Percentiles rank a stretch among this genome's conserved stretches.
These are phyloP conservation scores for Hippophae rhamnoides DNA, from an alignment of 306 rosid genomes.

Conservation along the genomic window DNA sequence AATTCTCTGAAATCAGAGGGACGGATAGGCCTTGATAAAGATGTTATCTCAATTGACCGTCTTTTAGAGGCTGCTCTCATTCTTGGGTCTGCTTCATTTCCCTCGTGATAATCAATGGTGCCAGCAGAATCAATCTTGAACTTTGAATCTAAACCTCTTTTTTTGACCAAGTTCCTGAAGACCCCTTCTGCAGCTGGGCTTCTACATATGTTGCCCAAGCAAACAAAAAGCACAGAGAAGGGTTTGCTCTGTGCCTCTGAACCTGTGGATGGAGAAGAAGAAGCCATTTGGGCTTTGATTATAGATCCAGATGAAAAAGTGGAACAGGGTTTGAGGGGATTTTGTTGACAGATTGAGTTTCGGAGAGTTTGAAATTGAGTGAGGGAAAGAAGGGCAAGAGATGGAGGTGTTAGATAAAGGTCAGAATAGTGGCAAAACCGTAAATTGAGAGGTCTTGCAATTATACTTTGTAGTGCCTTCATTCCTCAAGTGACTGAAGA, in stretches of 20 bases:
- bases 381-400: constrained; percentile 17
- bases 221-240: constrained; percentile 66
- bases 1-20: constrained; percentile 73
- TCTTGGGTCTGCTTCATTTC: constrained; percentile 81
- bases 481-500: constrained; percentile 15
- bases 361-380: constrained; percentile 16
- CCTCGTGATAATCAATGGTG: constrained; percentile 84
- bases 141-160: constrained; percentile 47
- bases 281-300: constrained; percentile 47
- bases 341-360: constrained; percentile 5
- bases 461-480: constrained; percentile 22
- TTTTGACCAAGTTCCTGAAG: constrained; percentile 62
- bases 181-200: constrained; percentile 98
- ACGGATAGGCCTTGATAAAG: constrained; percentile 70
- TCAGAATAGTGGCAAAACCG: constrained; percentile 40
- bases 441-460: constrained; percentile 21
- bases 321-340: constrained; percentile 16
- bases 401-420: constrained; percentile 12
- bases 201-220: constrained; percentile 84
- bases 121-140: constrained; percentile 77
- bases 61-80: constrained; percentile 82
- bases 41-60: constrained; percentile 75
- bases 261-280: constrained; percentile 29
- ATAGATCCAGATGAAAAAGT: constrained; percentile 24
- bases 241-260: constrained; percentile 34